Evolutionary conservation across 768 basidiomycete genomes (phyloP).

Genomic region (Trametes sanguinea): DNA sequence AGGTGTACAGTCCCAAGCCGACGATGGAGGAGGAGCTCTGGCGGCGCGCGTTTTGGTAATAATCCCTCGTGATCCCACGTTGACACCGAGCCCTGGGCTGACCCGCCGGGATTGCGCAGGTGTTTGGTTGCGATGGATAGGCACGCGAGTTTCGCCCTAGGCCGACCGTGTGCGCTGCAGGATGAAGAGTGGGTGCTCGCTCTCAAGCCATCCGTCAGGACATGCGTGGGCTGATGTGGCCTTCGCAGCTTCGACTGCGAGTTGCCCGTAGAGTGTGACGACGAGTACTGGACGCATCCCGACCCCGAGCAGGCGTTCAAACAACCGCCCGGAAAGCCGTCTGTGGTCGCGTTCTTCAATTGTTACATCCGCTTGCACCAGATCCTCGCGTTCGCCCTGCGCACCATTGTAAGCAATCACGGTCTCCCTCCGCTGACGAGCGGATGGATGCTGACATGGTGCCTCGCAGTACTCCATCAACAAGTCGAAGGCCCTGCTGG

Average conservation of each 20-base stretch:
- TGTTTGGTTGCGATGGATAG: slow-evolving; percentile 51
- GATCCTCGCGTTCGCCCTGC: slow-evolving; percentile 67
- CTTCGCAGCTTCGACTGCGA: slow-evolving; percentile 68
- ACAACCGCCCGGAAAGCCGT: slow-evolving; percentile 63
- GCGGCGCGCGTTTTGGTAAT: slow-evolving; percentile 72
- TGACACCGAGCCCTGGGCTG: neutral
- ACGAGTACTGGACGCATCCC: slow-evolving; percentile 69
- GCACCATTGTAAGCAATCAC: slow-evolving; percentile 57
- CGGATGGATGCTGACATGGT: neutral
- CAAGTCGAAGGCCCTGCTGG: slow-evolving; percentile 57
- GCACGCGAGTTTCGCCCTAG: slow-evolving; percentile 49
- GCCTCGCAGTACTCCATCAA: slow-evolving; percentile 68
- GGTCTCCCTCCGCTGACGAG: neutral
- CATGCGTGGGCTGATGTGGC: neutral
- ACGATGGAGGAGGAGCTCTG: slow-evolving; percentile 69
- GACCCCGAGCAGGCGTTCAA: slow-evolving; percentile 60
- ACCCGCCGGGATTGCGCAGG: slow-evolving; percentile 35
- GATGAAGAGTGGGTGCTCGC: slow-evolving; percentile 65
- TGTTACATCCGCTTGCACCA: slow-evolving; percentile 65
- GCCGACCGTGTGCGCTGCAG: slow-evolving; percentile 71
- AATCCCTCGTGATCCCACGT: no score
- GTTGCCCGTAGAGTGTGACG: slow-evolving; percentile 78
- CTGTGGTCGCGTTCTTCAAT: slow-evolving; percentile 61
- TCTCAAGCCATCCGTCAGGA: neutral
- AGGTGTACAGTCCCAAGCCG: slow-evolving; percentile 40